Conservation (phyloP, 495 filamentous ascomycete genomes). For the Parathielavia hyrcaniae region DNA sequence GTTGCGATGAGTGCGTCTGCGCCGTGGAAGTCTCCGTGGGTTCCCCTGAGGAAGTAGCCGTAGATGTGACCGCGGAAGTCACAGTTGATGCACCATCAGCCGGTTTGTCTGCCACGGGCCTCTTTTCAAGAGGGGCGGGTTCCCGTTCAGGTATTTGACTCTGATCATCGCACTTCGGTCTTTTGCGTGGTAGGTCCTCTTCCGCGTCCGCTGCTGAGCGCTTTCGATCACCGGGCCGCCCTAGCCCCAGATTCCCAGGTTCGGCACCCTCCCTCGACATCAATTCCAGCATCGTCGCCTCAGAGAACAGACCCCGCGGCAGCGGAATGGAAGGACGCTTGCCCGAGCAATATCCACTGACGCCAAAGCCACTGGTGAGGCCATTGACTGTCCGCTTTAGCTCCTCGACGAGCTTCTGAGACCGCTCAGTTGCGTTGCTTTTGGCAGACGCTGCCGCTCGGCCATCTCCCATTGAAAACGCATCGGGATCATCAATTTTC, state of each 20-base stretch:
- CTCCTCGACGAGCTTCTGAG: not conserved
- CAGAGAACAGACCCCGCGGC: conserved; percentile 7
- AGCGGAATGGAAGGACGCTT: conserved; percentile 22
- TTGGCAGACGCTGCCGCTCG: not conserved
- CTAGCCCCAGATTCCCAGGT: not conserved
- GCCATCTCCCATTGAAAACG: not conserved
- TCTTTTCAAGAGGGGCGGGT: not conserved
- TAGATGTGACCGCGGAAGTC: too few relatives aligned
- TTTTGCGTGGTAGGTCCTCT: conserved; percentile 6
- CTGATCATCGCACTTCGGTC: conserved; percentile 2
- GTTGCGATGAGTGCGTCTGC: conserved; percentile 19
- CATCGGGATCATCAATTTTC: not conserved
- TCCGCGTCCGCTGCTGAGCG: conserved; percentile 5
- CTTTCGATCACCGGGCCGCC: not conserved
- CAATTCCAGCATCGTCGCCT: conserved; percentile 9
- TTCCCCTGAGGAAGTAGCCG: not conserved
- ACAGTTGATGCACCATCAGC: too few relatives aligned
- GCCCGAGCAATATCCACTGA: conserved; percentile 23
- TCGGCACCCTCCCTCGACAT: not conserved
- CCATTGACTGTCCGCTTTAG: conserved; percentile 13
- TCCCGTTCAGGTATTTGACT: not conserved
- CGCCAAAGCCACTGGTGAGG: conserved; percentile 21
- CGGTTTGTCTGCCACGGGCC: not conserved
- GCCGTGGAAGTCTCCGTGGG: not conserved
- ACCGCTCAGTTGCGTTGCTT: not conserved